Evolutionary conservation across 495 filamentous ascomycete species (phyloP).

Genomic region (Lasiosphaeriaceae sp.): DNA sequence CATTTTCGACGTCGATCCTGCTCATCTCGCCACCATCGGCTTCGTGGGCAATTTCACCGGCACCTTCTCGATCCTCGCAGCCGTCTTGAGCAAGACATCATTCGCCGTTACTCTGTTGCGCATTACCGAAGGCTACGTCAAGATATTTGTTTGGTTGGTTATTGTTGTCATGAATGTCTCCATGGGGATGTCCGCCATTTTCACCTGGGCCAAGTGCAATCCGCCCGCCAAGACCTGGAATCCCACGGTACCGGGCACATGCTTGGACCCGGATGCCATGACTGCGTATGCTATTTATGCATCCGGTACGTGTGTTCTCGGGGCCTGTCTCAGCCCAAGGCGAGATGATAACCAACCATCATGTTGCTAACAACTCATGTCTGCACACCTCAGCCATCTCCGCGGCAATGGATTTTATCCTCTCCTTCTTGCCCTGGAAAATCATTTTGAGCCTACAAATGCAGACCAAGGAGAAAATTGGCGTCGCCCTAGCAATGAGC

Average conservation of each 20-base stretch:
- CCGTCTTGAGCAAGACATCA: constrained; percentile 26
- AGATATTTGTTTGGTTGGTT: constrained; percentile 20
- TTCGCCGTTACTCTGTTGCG: constrained; percentile 15
- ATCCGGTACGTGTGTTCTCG: constrained; percentile 11
- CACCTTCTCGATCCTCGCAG: constrained; percentile 16
- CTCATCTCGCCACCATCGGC: constrained; percentile 1
- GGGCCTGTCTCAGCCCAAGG: too few species aligned
- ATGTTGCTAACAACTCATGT: too few species aligned
- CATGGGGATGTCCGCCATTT: constrained; percentile 27
- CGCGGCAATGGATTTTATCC: constrained; percentile 24
- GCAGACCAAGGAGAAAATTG: constrained; percentile 28
- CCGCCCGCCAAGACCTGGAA: constrained; percentile 8
- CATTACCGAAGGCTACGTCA: too few species aligned
- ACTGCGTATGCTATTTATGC: neutral
- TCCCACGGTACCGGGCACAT: constrained; percentile 32
- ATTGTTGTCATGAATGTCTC: constrained; percentile 22
- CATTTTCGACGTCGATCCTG: constrained; percentile 1
- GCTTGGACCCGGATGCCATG: constrained; percentile 12
- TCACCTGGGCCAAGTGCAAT: constrained; percentile 24
- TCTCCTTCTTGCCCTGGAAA: constrained; percentile 30
- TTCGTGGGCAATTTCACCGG: constrained; percentile 10
- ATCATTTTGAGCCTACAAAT: constrained; percentile 26
- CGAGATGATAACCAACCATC: too few species aligned
- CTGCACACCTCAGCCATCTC: too few species aligned
- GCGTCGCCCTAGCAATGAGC: constrained; percentile 32